Evolutionary conservation across 805 yeast species (phyloP), one percentile per base, ranked within the genome.

Genomic region (Middelhovenomyces tepae): DNA sequence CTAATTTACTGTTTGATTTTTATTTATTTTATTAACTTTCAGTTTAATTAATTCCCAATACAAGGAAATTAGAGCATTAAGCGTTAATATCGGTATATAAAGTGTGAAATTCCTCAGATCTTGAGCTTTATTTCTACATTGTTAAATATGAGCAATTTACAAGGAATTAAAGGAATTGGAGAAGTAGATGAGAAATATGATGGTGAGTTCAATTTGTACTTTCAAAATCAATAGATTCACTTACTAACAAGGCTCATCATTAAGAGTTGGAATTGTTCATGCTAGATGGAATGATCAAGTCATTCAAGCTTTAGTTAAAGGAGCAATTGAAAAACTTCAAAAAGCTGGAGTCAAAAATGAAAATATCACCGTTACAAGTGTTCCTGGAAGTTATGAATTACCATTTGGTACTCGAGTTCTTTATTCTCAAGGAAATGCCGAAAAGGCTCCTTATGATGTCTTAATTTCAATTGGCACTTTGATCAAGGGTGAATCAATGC

Each of bases 401-500:
- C 98, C 98, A 10, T 82, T 65, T 54, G 96, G 85, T 22, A 66
- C 85, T 18, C 66, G 71, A 56, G 36, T 58, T 40, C 37, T 60
- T 26, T 40, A 47, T 31, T 26, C 29, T 26, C 11, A 26, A 16
- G 29, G 29, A 18, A 14, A 22, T 20, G 38, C 40, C 14, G 34
- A 36, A 19, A 24, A 36, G 17, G 28, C 35, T 24, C 34, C 38
- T 23, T 44, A 42, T 26, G 95, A 91, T 56, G 95, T 89, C 4
- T 72, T 89, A 23, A 83, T 91, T 38, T 87, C 97, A 35, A 85
- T 91, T 47, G 98, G 98, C 36, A 87, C 82, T 23, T 68, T 91
- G 51, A 89, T 91, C 62, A 91, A 91, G 64, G 98, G 98, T 35
- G 76, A 87, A 23, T 91, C 97, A 22, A 86, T 86, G 95, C 98